phyloP scores from a whole-genome alignment of 352 stramenopile genomes.

The Pythium myriotylum region DNA sequence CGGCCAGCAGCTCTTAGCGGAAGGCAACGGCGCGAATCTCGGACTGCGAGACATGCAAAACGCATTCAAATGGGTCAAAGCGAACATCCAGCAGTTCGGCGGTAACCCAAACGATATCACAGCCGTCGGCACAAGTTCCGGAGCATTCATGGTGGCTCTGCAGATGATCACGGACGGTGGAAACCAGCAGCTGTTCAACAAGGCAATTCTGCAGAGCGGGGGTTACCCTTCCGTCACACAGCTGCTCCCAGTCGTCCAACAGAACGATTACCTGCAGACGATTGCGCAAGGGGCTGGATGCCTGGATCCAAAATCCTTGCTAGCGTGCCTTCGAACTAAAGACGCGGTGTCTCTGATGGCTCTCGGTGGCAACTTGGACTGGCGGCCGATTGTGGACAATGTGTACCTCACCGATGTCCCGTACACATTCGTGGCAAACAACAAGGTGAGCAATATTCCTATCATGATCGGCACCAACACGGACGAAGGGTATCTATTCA shows the following conservation, averaged over 20 bases:
- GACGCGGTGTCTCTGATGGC: background rate
- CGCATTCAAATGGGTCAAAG: constrained; percentile 37
- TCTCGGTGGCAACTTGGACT: background rate
- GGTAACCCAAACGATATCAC: constrained; percentile 41
- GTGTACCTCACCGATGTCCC: constrained; percentile 4
- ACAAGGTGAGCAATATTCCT: constrained; percentile 17
- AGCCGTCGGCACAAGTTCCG: constrained; percentile 24
- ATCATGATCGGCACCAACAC: constrained; percentile 14
- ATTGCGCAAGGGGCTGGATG: constrained; percentile 1
- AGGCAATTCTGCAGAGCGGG: constrained; percentile 12
- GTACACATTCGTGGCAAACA: background rate
- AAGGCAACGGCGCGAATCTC: constrained; percentile 31
- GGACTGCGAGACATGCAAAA: constrained; percentile 31
- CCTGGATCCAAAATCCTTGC: background rate
- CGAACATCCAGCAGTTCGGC: constrained; percentile 40
- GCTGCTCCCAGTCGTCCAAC: constrained; percentile 2
- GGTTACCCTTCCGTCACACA: constrained; percentile 6
- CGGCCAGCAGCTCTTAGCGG: constrained; percentile 29
- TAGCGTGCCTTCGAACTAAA: background rate
- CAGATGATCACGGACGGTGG: constrained; percentile 11
- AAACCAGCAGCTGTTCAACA: constrained; percentile 15
- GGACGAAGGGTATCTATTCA: constrained; percentile 12
- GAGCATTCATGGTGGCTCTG: constrained; percentile 7
- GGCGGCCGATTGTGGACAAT: constrained; percentile 12
- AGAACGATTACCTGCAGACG: background rate